Percentiles rank a stretch among this genome's conserved stretches.
Conservation (phyloP, 768 basidiomycete genomes). For the Auriscalpium microsporum region DNA sequence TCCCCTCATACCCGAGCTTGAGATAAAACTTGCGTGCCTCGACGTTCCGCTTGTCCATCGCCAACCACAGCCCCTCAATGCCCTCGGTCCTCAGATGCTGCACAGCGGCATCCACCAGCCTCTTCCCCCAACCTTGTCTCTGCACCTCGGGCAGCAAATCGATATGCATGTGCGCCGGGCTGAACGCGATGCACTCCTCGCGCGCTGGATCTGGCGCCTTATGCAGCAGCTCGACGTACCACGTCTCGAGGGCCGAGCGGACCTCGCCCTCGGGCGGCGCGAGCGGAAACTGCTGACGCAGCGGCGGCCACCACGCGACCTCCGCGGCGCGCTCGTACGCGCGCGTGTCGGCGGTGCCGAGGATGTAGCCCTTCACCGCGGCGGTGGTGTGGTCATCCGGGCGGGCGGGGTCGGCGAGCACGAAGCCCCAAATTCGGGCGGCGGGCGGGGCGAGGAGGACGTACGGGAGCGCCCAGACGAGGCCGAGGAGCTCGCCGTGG, state of each 20-base stretch:
- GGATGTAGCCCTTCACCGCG: conserved; percentile 61
- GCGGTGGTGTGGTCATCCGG: conserved; percentile 22
- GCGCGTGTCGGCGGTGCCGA: conserved; percentile 62
- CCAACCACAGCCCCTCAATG: conserved; percentile 55
- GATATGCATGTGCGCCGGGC: conserved; percentile 71
- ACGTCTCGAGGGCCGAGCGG: conserved; percentile 31
- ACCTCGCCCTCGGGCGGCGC: conserved; percentile 4
- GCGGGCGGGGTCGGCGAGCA: conserved; percentile 44
- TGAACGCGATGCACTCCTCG: conserved; percentile 51
- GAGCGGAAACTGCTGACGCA: conserved; percentile 47
- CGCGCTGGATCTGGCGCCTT: conserved; percentile 29
- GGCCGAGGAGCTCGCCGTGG: conserved; percentile 55
- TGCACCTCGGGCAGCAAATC: conserved; percentile 62
- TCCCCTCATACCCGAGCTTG: conserved; percentile 48
- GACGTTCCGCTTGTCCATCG: conserved; percentile 54
- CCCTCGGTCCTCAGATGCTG: conserved; percentile 40
- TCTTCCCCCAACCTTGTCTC: conserved; percentile 62
- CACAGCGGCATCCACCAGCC: conserved; percentile 47
- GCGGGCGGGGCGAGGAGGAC: conserved; percentile 41
- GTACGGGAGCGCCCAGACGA: conserved; percentile 72
- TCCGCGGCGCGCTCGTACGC: conserved; percentile 48
- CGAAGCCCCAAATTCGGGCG: conserved; percentile 56
- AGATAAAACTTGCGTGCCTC: conserved; percentile 55
- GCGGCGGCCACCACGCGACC: conserved; percentile 57
- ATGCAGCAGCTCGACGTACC: conserved; percentile 29